Conservation (phyloP, 495 filamentous ascomycete genomes). For the Penicillium cataractarum region DNA sequence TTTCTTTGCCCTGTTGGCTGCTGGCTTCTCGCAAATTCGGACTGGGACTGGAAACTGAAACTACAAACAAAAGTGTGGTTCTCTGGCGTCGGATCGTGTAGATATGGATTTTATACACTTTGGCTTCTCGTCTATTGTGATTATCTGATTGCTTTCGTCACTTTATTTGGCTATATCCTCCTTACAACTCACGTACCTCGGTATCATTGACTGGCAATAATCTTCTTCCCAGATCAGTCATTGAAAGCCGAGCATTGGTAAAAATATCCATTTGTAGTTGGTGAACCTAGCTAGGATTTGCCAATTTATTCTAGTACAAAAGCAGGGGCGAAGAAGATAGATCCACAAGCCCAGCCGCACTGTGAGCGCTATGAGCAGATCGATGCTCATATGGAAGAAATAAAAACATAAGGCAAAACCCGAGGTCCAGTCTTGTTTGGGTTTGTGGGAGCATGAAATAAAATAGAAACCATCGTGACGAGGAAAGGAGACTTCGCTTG, state of each 20-base stretch:
- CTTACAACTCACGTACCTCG: neutral
- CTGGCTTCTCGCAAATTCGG: slow-evolving; percentile 6
- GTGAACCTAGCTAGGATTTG: slow-evolving; percentile 14
- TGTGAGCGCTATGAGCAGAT: slow-evolving; percentile 24
- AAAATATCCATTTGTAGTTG: slow-evolving; percentile 18
- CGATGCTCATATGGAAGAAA: slow-evolving; percentile 17
- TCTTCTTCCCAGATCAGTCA: neutral
- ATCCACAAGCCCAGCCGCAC: slow-evolving; percentile 18
- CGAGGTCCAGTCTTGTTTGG: slow-evolving; percentile 12
- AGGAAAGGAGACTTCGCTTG: slow-evolving; percentile 22
- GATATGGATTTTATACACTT: slow-evolving; percentile 41
- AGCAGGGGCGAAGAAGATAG: slow-evolving; percentile 10
- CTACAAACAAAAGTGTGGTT: slow-evolving; percentile 33
- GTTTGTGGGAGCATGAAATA: slow-evolving; percentile 6
- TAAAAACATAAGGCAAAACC: slow-evolving; percentile 7
- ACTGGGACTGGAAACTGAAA: slow-evolving; percentile 25
- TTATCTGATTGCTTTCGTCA: slow-evolving; percentile 11
- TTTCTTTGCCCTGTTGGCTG: slow-evolving; percentile 11
- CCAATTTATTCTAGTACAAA: slow-evolving; percentile 30
- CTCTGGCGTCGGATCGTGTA: slow-evolving; percentile 39
- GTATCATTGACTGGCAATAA: neutral
- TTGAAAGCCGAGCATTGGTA: neutral
- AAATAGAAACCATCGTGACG: slow-evolving; percentile 21
- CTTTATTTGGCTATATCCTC: slow-evolving; percentile 7
- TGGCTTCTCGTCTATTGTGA: slow-evolving; percentile 16